phyloP scores from a whole-genome alignment of 306 rosid species.

The Malus asiatica region DNA sequence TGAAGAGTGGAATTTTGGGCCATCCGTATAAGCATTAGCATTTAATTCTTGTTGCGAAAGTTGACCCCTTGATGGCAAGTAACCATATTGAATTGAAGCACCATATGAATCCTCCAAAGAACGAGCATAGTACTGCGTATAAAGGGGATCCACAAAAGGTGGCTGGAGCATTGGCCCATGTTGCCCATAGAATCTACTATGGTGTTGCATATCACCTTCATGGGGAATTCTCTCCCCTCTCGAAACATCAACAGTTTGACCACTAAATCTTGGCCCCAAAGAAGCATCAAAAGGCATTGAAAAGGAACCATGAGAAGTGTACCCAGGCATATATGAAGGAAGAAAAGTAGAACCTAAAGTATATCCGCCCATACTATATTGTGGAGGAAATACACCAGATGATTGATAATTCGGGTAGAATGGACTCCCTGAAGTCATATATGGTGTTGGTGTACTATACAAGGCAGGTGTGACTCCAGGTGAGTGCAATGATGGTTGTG shows the following conservation, averaged over 20 bases:
- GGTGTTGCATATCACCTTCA: slow-evolving; percentile 32
- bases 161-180: slow-evolving; percentile 38
- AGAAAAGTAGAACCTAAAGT: slow-evolving; percentile 27
- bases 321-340: slow-evolving; percentile 42
- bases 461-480: slow-evolving; percentile 36
- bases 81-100: slow-evolving; percentile 32
- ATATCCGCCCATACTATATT: slow-evolving; percentile 45
- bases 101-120: slow-evolving; percentile 31
- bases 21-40: slow-evolving; percentile 16
- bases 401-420: slow-evolving; percentile 39
- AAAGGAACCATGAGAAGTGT: slow-evolving; percentile 36
- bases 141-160: slow-evolving; percentile 38
- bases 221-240: slow-evolving; percentile 29
- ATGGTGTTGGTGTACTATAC: slow-evolving; percentile 42
- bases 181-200: slow-evolving; percentile 44
- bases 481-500: slow-evolving; percentile 39
- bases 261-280: slow-evolving; percentile 28
- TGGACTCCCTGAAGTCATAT: slow-evolving; percentile 38
- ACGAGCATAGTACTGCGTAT: slow-evolving; percentile 35
- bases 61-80: slow-evolving; percentile 29
- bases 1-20: slow-evolving; percentile 28
- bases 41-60: slow-evolving; percentile 22
- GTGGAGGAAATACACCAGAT: slow-evolving; percentile 31
- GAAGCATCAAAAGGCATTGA: slow-evolving; percentile 40
- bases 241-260: slow-evolving; percentile 34